Base-by-base conservation (phyloP, 331 rosid genomes). In the Quercus lobata region DNA sequence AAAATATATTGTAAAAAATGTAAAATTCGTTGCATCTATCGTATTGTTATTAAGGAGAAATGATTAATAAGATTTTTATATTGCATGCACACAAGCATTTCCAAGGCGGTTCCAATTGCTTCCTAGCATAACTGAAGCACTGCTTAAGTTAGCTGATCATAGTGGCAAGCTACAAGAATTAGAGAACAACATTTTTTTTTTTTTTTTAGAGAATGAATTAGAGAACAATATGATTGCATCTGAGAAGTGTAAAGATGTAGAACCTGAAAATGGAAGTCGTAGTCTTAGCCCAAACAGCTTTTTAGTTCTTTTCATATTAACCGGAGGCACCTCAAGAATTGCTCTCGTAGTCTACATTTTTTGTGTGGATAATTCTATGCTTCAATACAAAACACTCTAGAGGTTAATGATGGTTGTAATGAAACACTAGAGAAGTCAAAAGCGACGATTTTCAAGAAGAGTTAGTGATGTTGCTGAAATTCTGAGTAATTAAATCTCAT, bases 201-300 rank as follows among this genome's bases (percentile, higher is more conserved):
- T 25, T 25, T 25, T 25, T 27, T 27, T 27, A 3, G 29, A 27
- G 29, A 27, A 27, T 27, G 29, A 27, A 27, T 27, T 27, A 27
- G 29, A 27, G 29, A 72, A 70, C 57, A 54, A 19, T 32, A 89
- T 85, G 88, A 62, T 87, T 60, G 80, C 82, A 37, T 77, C 58
- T 12, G 78, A 77, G 83, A 58, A 86, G 41, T 87, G 90, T 74
- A 54, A 30, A 24, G 76, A 76, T 9, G 30, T 0, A 24, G 69
- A 77, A 25, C n/a, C 14, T 3, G 73, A 70, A 35, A 82, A 65
- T 17, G 73, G 63, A 34, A 75, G 46, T 71, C 16, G 34, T 61
- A 81, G 82, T 27, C 86, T 86, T 10, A 80, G 87, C 49, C 79
- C 84, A 7, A 72, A 49, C 35, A 76, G 86, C 76, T 84, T 84